These are phyloP conservation scores for Rhinocladiella similis DNA, from an alignment of 2,329 filamentous ascomycete species.

Conservation along the genomic window DNA sequence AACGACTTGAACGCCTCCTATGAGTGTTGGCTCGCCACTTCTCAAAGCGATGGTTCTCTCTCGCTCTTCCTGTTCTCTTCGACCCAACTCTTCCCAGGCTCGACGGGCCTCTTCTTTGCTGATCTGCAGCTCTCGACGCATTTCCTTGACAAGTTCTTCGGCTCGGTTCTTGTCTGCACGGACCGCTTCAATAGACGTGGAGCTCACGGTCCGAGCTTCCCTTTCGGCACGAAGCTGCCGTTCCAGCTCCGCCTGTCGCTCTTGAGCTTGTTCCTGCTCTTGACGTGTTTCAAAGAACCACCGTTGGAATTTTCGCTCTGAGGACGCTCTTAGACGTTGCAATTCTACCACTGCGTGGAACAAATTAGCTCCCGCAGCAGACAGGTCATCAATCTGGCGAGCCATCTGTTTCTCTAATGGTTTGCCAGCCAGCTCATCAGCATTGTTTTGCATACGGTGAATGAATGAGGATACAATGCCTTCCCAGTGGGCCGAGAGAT, in stretches of 20 bases:
- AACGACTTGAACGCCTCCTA: constrained; percentile 92
- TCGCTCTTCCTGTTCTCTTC: constrained; percentile 88
- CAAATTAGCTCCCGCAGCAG: constrained; percentile 91
- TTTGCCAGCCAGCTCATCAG: constrained; percentile 77
- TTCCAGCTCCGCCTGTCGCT: constrained; percentile 79
- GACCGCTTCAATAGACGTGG: constrained; percentile 64
- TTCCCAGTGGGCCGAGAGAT: constrained; percentile 95
- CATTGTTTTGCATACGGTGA: constrained; percentile 84
- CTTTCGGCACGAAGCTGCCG: constrained; percentile 73
- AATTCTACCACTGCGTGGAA: constrained; percentile 98
- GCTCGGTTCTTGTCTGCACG: constrained; percentile 68
- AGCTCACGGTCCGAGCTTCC: constrained; percentile 61
- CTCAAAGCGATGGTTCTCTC: constrained; percentile 83
- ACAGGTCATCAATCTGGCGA: constrained; percentile 94
- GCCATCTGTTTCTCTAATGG: constrained; percentile 85
- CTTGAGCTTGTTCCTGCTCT: constrained; percentile 81
- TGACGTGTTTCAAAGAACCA: constrained; percentile 97
- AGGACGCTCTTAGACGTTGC: constrained; percentile 88
- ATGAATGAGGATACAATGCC: constrained; percentile 98
- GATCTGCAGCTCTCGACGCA: constrained; percentile 89
- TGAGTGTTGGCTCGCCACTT: constrained; percentile 81
- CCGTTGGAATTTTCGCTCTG: constrained; percentile 94
- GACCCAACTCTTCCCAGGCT: constrained; percentile 95
- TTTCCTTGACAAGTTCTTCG: constrained; percentile 79
- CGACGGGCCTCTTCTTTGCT: constrained; percentile 93